Evolutionary conservation across 345 rosid genomes (phyloP), one percentile per base, ranked within the genome.

Genomic region (Gynandropsis gynandra): DNA sequence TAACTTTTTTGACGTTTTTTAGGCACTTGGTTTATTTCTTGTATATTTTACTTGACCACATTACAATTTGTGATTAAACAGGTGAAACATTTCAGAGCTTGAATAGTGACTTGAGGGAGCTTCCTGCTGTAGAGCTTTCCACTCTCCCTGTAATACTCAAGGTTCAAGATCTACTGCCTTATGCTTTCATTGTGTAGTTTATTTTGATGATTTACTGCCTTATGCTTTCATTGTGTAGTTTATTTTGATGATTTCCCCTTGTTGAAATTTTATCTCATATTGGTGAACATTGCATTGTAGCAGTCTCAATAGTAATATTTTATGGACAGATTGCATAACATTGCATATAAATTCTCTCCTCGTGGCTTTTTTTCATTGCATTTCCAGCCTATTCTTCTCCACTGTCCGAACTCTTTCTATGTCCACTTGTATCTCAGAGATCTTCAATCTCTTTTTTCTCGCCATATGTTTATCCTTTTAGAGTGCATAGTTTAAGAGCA

Each of bases 91-190:
- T 72, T 74, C 86, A 78, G 54, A 65, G 70, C 46, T 61, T 74
- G 67, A 73, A 67, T 58, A 82, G 77, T 54, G 89, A 79, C 49
- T 71, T 79, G 73, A 76, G 76, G 76, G 90, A 86, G 62, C 70
- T 90, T 66, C 98, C 98, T 37, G 75, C 69, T 4, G 81, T 87
- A 54, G 86, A 79, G 46, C 81, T 78, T 64, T 75, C 92, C 45
- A 77, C 78, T 44, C 95, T 92, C 55, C 93, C 84, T 49, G 50
- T 70, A 59, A 71, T 92, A 61, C 86, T 79, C 59, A 75, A 92
- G 98, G 98, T 92, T 68, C 51, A 53, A 60, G 61, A 63, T 63
- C 40, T 47, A 54, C 9, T 63, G 50, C 47, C 24, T 32, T 54
- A 7, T 54, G 48, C 35, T 33, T 54, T 48, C 61, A 47, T 55